Base-by-base conservation (phyloP, 2,329 filamentous ascomycete genomes). In the Fusarium tuaranense region DNA sequence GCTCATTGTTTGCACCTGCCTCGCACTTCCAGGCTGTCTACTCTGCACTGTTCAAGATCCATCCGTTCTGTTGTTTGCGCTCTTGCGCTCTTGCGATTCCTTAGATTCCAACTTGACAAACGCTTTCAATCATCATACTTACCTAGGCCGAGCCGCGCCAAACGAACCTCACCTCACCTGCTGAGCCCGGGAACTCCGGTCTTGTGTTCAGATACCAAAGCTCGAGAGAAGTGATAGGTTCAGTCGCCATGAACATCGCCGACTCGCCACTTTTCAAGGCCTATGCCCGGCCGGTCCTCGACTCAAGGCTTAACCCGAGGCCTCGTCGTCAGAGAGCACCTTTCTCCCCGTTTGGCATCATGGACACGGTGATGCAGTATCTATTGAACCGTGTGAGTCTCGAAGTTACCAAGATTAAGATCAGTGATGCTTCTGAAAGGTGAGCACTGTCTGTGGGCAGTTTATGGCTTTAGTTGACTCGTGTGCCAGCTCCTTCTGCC, bases 401-500 rank as follows among this genome's bases (percentile, higher is more conserved):
- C 39, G 78, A 82, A 62, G 73, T 80, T 41, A 77, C 75, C 38
- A 70, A 68, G 4, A 78, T 83, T 59, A 78, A 77, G 39, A 82
- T 84, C 55, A 78, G 76, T 7, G 64, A 79, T 36, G 76, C 79
- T 7, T 80, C 78, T 3, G 69, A 78, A 51, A 70, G 81, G 82
- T 84, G 72, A 63, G 81, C 7, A 12, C 7, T 14, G 12, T n/a
- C 32, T 16, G 13, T 5, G 7, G 25, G 2, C 18, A 7, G 6
- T 25, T 46, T 14, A n/a, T 25, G 18, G 9, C 10, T 5, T 55
- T 48, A 10, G 51, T 67, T 68, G 22, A 65, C 39, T 38, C 34
- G n/a, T 27, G 5, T 9, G 39, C 13, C 58, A 84, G 81, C 25
- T 78, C 81, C 25, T 82, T 81, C 59, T 70, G 60, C 34, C 72